Evolutionary conservation across 2,329 filamentous ascomycete genomes (phyloP).

Genomic region (Drechslerella stenobrocha): DNA sequence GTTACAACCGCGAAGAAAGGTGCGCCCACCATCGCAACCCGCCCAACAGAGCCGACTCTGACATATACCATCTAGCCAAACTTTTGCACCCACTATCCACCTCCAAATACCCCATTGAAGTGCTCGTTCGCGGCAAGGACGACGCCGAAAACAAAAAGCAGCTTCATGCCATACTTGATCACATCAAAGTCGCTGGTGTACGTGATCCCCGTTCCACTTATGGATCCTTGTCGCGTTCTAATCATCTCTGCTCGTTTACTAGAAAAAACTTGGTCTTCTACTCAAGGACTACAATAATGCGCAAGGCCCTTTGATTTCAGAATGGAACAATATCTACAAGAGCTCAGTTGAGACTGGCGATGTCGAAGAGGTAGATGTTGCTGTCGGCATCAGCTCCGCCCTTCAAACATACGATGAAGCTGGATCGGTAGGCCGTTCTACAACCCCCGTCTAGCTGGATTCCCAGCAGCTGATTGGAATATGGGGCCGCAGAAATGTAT

Average conservation of each 20-base stretch:
- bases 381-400: conserved; percentile 64
- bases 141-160: conserved; percentile 87
- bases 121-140: conserved; percentile 89
- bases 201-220: conserved; percentile 56
- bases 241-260: conserved; percentile 17
- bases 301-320: conserved; percentile 82
- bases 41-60: conserved; percentile 12
- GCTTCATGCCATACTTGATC: conserved; percentile 78
- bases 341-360: conserved; percentile 71
- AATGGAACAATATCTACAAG: conserved; percentile 84
- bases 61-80: conserved; percentile 68
- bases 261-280: conserved; percentile 88
- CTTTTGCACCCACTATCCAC: conserved; percentile 90
- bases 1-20: conserved; percentile 98
- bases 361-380: conserved; percentile 83
- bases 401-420: conserved; percentile 94
- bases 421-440: conserved; percentile 66
- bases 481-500: conserved; percentile 79
- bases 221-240: conserved; percentile 7
- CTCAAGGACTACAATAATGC: conserved; percentile 75
- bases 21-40: conserved; percentile 56
- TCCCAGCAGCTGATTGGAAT: not conserved
- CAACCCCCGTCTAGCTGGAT: conserved; percentile 22
- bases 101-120: conserved; percentile 88
- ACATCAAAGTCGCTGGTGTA: conserved; percentile 84